Evolutionary conservation across 257 asterid species (phyloP).

Genomic region (Forsythia viridissima): DNA sequence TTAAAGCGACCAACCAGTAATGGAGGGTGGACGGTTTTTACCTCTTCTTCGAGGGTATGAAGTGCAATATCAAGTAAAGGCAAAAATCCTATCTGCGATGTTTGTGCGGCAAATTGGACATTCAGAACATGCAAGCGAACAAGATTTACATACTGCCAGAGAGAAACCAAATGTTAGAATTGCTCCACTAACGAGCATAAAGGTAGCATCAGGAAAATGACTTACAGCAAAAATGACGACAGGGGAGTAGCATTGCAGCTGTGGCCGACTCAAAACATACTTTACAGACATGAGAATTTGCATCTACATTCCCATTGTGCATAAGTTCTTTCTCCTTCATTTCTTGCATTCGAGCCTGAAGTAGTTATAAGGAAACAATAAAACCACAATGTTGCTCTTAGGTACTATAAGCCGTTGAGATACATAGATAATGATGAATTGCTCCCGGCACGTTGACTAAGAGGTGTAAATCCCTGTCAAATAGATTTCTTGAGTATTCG

Average conservation of each 20-base stretch:
- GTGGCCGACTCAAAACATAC: conserved; percentile 90
- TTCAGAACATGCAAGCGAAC: conserved; percentile 93
- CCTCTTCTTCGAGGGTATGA: conserved; percentile 34
- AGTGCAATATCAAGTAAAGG: conserved; percentile 53
- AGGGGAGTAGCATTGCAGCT: conserved; percentile 95
- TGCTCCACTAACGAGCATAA: not conserved
- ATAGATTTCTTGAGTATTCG: not conserved
- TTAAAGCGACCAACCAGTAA: not conserved
- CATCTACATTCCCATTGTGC: conserved; percentile 70
- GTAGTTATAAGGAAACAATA: conserved; percentile 11
- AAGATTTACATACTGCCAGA: conserved; percentile 89
- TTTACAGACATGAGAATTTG: conserved; percentile 83
- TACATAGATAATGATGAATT: not conserved
- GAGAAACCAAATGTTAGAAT: conserved; percentile 27
- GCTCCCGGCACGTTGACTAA: not conserved
- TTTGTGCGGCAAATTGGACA: conserved; percentile 82
- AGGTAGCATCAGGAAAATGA: conserved; percentile 3
- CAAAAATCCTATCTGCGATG: conserved; percentile 79
- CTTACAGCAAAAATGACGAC: conserved; percentile 98
- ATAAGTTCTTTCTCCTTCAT: conserved; percentile 85
- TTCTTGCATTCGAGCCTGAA: conserved; percentile 93
- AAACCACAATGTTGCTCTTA: conserved; percentile 17
- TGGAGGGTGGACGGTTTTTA: not conserved
- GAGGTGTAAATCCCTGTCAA: not conserved
- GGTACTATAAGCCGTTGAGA: not conserved